Evolutionary conservation across 2,329 filamentous ascomycete species (phyloP), one percentile per base, ranked within the genome.

Genomic region (Lachnellula subtilissima): DNA sequence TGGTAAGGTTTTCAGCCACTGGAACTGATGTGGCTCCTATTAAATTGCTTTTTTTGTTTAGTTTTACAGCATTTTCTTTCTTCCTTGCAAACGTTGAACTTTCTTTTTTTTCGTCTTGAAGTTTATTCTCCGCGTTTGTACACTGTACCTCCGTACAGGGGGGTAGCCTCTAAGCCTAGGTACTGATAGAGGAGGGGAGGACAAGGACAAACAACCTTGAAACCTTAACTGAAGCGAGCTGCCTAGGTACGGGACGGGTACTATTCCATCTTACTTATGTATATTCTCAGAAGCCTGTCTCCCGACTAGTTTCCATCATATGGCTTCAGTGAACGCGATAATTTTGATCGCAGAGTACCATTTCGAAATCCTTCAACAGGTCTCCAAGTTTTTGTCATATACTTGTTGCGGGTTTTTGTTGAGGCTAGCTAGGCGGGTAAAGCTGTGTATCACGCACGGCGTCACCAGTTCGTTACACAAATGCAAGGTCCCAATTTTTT

Each of bases 401-500:
- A n/a, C n/a, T 17, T 43, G 5, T 25, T 39, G 32, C 23, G 48
- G 35, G 25, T 25, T 15, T 22, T 11, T 45, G 42, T 22, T 45
- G 42, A 12, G 42, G 15, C 11, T 12, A 22, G 22, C 22, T 22
- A 11, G 42, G 42, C 19, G 17, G 19, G 23, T 15, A 14, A 19
- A 19, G 17, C 14, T 12, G 35, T 23, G 39, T 45, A 28, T 9
- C 14, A 19, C 19, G 5, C 17, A 12, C 37, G 11, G 23, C 17
- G 32, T 43, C 19, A 36, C 14, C 50, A 19, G 36, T 11, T 47
- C 17, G 47, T 53, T 48, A 23, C 53, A 52, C 40, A 32, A n/a
- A 45, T 53, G 53, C 53, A 55, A 55, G 50, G 50, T 53, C 40
- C 56, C 53, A 50, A 50, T 54, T 46, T 49, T 42, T 37, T 37